Percentiles rank a stretch among this genome's conserved stretches.
phyloP scores from a whole-genome alignment of 345 rosid genomes.

The Boechera divaricarpa region DNA sequence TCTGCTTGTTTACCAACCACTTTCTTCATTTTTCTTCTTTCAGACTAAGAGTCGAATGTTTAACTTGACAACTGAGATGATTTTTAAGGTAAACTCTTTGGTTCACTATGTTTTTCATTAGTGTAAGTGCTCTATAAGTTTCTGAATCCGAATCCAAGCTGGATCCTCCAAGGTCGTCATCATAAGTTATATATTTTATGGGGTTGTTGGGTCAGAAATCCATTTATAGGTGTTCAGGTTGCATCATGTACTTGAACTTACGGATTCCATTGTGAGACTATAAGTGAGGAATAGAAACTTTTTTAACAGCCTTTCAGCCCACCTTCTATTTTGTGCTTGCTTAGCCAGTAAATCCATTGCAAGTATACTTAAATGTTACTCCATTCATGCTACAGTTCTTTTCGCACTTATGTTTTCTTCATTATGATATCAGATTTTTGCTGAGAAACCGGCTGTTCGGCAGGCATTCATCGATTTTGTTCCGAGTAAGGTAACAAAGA shows the following conservation, averaged over 20 bases:
- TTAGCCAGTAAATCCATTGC: neutral
- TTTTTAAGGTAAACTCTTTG: slow-evolving; percentile 69
- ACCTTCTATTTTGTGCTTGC: neutral
- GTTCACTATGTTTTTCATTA: slow-evolving; percentile 22
- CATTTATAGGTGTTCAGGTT: slow-evolving; percentile 14
- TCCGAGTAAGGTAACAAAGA: slow-evolving; percentile 79
- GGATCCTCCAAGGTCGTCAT: neutral
- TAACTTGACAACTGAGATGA: slow-evolving; percentile 83
- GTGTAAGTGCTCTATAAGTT: slow-evolving; percentile 19
- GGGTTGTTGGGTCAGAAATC: neutral
- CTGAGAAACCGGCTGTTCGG: slow-evolving; percentile 96
- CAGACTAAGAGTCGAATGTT: slow-evolving; percentile 95
- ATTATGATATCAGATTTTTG: slow-evolving; percentile 69
- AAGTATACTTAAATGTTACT: neutral
- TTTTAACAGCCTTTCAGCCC: slow-evolving; percentile 7
- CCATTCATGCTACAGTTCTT: neutral
- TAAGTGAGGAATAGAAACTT: neutral
- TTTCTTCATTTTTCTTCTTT: slow-evolving; percentile 16
- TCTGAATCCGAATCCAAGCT: slow-evolving; percentile 20
- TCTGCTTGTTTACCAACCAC: slow-evolving; percentile 1
- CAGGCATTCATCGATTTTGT: slow-evolving; percentile 79
- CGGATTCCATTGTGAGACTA: slow-evolving; percentile 6
- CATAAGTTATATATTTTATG: slow-evolving; percentile 11
- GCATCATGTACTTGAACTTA: slow-evolving; percentile 11
- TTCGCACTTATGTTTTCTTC: slow-evolving; percentile 18